Evolutionary conservation across 2,329 filamentous ascomycete species (phyloP).

Genomic region (Leptographium flavum): DNA sequence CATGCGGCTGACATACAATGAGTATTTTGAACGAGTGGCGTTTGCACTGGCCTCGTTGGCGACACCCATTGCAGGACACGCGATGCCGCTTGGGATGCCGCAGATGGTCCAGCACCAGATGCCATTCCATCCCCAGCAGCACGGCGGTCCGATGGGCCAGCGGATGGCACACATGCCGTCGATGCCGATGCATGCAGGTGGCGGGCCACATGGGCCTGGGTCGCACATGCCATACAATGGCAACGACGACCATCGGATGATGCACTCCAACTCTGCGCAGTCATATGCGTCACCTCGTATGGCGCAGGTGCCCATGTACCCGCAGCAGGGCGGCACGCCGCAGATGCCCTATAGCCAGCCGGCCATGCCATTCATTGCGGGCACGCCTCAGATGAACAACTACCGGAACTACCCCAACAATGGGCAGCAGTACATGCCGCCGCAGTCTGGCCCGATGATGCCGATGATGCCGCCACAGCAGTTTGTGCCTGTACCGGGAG

Average conservation of each 20-base stretch:
- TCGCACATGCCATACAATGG: slow-evolving; percentile 54
- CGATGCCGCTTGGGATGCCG: slow-evolving; percentile 52
- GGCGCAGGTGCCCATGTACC: slow-evolving; percentile 56
- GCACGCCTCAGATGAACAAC: slow-evolving; percentile 54
- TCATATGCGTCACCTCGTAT: slow-evolving; percentile 77
- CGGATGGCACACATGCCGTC: slow-evolving; percentile 61
- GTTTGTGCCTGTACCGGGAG: slow-evolving; percentile 62
- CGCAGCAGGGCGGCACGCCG: slow-evolving; percentile 49
- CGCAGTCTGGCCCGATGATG: slow-evolving; percentile 56
- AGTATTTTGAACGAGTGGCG: slow-evolving; percentile 60
- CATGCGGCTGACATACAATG: slow-evolving; percentile 54
- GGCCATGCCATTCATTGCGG: slow-evolving; percentile 57
- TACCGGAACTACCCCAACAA: slow-evolving; percentile 59
- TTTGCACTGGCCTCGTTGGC: slow-evolving; percentile 36
- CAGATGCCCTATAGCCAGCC: slow-evolving; percentile 60
- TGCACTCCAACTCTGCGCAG: slow-evolving; percentile 69
- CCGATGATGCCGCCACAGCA: slow-evolving; percentile 74
- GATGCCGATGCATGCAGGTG: slow-evolving; percentile 59
- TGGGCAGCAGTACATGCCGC: slow-evolving; percentile 59
- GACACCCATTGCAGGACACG: slow-evolving; percentile 38
- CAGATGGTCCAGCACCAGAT: slow-evolving; percentile 71
- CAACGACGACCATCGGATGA: slow-evolving; percentile 67
- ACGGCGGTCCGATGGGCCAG: slow-evolving; percentile 51
- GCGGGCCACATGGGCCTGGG: slow-evolving; percentile 47
- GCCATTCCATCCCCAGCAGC: slow-evolving; percentile 61